Base-by-base conservation (phyloP, 2,329 filamentous ascomycete species). In the Corniculantispora saksenae region DNA sequence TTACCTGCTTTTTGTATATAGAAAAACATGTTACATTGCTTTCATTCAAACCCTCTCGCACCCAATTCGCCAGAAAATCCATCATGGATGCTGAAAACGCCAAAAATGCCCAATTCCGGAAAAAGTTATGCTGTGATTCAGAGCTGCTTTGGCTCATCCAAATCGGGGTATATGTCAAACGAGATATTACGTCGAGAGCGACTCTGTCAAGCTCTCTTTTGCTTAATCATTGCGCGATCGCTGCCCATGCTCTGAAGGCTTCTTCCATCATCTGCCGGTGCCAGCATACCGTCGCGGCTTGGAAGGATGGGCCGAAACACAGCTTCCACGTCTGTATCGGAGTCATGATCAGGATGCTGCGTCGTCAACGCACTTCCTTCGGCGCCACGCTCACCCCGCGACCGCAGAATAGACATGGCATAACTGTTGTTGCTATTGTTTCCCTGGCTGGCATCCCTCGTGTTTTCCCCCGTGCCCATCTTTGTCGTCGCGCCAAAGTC, bases 401-500 rank as follows among this genome's bases (percentile, higher is more conserved):
- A 25, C 15, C 35, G 53, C 25, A 67, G 66, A 21, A 56, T 63
- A 23, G 66, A 65, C 53, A 69, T 58, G 27, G 50, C 58, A n/a
- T 66, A 67, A 40, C 66, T 55, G 19, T 57, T 51, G 29, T 32
- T 48, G 21, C 50, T 62, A 6, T 19, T 43, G 13, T 13, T 12
- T n/a, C 50, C 53, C 21, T 57, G 51, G 61, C 61, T 63, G 27
- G 43, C 56, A n/a, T 48, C 38, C 5, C 35, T 50, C 8, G 50
- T 55, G 8, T 50, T 62, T 5, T 51, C 25, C n/a, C 61, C 60
- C 12, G 63, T 62, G 40, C 35, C 45, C 45, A 69, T 67, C 63
- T 67, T 69, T 2, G 66, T 69, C 19, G 66, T 69, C 1, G 66
- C 66, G 8, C 67, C 67, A 23, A 68, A 64, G 4, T 66, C 65